Conservation (phyloP, 2,329 filamentous ascomycete species). For the Xylaria hypoxylon region DNA sequence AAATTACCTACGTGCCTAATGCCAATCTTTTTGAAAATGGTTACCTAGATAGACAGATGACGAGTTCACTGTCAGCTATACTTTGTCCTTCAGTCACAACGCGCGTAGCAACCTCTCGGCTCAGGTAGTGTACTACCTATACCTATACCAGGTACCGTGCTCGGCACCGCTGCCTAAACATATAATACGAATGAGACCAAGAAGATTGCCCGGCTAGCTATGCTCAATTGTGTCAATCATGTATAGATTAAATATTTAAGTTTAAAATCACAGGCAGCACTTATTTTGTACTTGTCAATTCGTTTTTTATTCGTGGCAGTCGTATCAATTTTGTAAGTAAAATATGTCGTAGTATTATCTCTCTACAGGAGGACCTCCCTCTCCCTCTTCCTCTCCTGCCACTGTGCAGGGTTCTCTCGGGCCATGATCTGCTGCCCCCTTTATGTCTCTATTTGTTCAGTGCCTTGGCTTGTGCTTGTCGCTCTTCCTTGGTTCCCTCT, state of each 20-base stretch:
- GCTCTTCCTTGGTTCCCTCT: constrained; percentile 76
- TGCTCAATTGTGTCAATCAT: background rate
- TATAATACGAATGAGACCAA: background rate
- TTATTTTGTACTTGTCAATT: constrained; percentile 3
- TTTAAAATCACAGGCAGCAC: constrained; percentile 7
- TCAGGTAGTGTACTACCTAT: too few relatives aligned
- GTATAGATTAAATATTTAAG: background rate
- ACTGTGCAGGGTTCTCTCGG: background rate
- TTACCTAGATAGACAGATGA: background rate
- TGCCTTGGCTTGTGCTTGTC: constrained; percentile 71
- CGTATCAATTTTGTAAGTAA: constrained; percentile 11
- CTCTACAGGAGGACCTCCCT: background rate
- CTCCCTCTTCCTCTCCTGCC: background rate
- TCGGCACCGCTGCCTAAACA: constrained; percentile 22
- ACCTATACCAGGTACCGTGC: background rate
- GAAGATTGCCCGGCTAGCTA: background rate
- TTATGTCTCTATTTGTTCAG: constrained; percentile 67
- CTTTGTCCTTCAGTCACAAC: background rate
- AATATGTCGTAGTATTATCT: background rate
- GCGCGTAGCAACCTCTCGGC: constrained; percentile 12
- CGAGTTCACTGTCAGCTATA: constrained; percentile 1
- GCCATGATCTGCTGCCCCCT: background rate
- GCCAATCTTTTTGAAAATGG: too few relatives aligned
- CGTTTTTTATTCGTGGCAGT: constrained; percentile 22
- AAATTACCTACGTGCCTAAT: too few relatives aligned